Base-by-base conservation (phyloP, 1,139 yeast species). In the Suhomyces yuchorum region DNA sequence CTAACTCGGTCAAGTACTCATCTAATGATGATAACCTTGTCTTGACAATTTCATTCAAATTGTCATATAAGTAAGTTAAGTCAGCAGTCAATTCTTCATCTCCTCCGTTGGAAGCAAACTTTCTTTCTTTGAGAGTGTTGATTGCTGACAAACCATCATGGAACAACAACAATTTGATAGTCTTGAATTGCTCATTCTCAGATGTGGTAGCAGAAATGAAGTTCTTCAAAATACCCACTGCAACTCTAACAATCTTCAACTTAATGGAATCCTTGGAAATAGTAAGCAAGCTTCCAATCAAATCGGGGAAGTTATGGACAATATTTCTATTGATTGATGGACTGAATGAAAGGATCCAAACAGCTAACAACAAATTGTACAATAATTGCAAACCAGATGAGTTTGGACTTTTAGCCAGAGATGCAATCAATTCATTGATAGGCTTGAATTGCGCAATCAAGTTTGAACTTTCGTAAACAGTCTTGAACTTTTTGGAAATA, bases 61-160 rank as follows among this genome's bases (percentile, higher is more conserved):
- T 74, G 40, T 77, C 82, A 47, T 76, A 71, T 56, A 93, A 73
- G 42, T 70, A 67, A 28, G 73, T 73, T 56, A 95, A 78, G 65
- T 92, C 98, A 33, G 73, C 77, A 44, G 88, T 80, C 56, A 95
- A 80, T 66, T 93, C 99, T 55, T 90, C 96, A 65, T 93, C 99
- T 47, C 77, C 68, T 20, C 76, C 77, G 55, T 73, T 73, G 23
- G 75, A 68, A 11, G 96, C 88, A 84, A 96, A 92, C 66, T 93
- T 93, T 60, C 98, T 78, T 55, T 87, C 93, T 55, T 82, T 80
- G 57, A 93, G 78, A 47, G 85, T 82, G 56, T 80, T 82, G 50
- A 89, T 73, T 8, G 84, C 77, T 44, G 84, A 79, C 51, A 89
- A 74, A 2, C 96, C 96, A 58, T 87, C 88, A 52, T 88, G 88